Percentiles rank a stretch among this genome's conserved stretches.
Conservation (phyloP, 768 basidiomycete genomes). For the Pleurotus pulmonarius region DNA sequence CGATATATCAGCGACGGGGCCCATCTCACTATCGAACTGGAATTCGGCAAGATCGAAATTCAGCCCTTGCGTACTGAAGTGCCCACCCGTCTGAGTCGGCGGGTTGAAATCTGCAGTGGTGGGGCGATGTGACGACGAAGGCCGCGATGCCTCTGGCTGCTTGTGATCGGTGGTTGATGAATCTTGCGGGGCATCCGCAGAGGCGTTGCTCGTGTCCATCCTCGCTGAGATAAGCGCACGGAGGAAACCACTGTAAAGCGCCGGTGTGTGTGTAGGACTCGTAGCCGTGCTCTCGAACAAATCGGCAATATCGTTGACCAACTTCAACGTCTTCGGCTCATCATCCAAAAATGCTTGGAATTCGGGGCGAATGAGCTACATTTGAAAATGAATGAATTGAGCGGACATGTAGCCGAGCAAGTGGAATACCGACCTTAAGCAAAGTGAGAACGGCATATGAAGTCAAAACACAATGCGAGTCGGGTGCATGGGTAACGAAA, state of each 20-base stretch:
- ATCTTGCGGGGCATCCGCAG: not conserved
- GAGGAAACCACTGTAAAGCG: conserved; percentile 82
- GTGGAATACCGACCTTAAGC: conserved; percentile 63
- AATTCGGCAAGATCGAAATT: conserved; percentile 47
- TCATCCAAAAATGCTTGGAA: conserved; percentile 74
- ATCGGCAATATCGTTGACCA: conserved; percentile 80
- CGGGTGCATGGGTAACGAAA: conserved; percentile 79
- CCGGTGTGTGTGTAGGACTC: conserved; percentile 82
- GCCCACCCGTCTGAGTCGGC: not conserved
- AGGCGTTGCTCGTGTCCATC: conserved; percentile 19
- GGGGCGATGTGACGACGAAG: not conserved
- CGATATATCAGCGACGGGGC: conserved; percentile 74
- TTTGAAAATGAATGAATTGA: conserved; percentile 7
- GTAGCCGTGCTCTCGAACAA: conserved; percentile 75
- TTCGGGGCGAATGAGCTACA: conserved; percentile 77
- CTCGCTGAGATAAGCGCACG: conserved; percentile 69
- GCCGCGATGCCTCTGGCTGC: not conserved
- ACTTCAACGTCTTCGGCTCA: conserved; percentile 63
- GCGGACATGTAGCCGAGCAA: not conserved
- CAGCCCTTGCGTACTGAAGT: not conserved
- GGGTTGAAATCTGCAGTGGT: not conserved
- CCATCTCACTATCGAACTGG: conserved; percentile 81
- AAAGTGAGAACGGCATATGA: conserved; percentile 93
- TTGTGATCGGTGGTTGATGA: not conserved
- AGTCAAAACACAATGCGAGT: conserved; percentile 87